phyloP scores from a whole-genome alignment of 192 early-diverging fungal species.

The Entomortierella parvispora region DNA sequence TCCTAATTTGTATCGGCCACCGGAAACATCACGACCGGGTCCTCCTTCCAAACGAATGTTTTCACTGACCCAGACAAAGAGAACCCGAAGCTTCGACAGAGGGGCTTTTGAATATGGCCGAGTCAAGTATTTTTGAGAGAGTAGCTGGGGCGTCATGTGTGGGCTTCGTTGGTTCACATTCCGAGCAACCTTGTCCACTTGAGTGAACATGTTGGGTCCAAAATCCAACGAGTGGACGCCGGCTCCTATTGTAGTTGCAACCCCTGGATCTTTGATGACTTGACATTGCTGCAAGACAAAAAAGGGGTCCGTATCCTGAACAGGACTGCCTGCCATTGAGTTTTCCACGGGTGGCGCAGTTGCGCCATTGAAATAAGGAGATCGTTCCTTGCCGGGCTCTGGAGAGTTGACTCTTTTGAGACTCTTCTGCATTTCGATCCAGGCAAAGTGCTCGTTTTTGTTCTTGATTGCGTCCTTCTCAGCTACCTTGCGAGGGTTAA shows the following conservation, averaged over 20 bases:
- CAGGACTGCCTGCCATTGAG: no score
- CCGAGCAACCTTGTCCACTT: constrained; percentile 73
- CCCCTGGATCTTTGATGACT: constrained; percentile 12
- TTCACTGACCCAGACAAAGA: constrained; percentile 76
- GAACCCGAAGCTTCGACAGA: constrained; percentile 66
- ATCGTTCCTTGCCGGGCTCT: constrained; percentile 14
- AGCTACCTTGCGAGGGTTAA: constrained; percentile 42
- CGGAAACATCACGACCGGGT: constrained; percentile 36
- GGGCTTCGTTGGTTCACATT: constrained; percentile 69
- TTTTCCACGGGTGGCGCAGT: background rate
- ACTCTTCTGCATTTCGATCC: constrained; percentile 50
- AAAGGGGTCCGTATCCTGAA: constrained; percentile 31
- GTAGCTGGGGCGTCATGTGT: constrained; percentile 66
- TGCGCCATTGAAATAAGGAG: background rate
- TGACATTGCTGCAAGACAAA: constrained; percentile 18
- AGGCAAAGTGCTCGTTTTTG: constrained; percentile 45
- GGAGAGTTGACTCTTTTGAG: constrained; percentile 32
- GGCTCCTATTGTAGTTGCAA: background rate
- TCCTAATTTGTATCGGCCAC: constrained; percentile 38
- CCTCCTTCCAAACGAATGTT: constrained; percentile 64
- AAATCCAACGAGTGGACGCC: constrained; percentile 11
- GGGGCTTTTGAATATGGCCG: constrained; percentile 70
- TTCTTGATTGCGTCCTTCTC: constrained; percentile 39
- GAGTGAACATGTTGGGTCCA: constrained; percentile 55
- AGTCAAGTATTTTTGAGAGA: constrained; percentile 72